Conservation (phyloP, 2,329 filamentous ascomycete species). For the Fusarium sp. region DNA sequence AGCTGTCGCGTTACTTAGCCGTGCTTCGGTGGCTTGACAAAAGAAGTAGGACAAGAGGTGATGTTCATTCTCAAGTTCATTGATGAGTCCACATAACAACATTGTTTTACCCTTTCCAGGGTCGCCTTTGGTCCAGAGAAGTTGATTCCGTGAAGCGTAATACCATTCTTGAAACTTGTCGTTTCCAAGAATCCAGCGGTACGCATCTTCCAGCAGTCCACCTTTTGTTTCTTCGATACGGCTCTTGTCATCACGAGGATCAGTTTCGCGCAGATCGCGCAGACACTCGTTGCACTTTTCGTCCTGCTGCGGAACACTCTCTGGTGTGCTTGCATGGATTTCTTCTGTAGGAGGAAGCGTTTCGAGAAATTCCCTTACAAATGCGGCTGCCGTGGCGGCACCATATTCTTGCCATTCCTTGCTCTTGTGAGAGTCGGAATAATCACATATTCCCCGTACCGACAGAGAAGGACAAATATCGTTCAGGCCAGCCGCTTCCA, state of each 20-base stretch:
- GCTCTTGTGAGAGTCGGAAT: background rate
- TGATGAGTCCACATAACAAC: background rate
- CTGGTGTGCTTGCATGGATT: rapidly evolving
- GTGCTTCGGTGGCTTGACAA: background rate
- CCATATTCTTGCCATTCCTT: background rate
- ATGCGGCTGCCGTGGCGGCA: background rate
- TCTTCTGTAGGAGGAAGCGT: rapidly evolving
- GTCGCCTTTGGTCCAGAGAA: background rate
- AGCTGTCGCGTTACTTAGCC: rapidly evolving
- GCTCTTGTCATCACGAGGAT: background rate
- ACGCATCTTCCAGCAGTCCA: rapidly evolving
- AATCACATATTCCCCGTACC: background rate
- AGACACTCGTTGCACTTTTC: constrained; percentile 12
- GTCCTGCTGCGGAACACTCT: rapidly evolving
- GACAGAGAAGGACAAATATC: background rate
- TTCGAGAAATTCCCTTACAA: background rate
- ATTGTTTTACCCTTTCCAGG: background rate
- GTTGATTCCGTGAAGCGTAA: rapidly evolving
- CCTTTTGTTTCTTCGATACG: background rate
- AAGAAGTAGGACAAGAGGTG: rapidly evolving
- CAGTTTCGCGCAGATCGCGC: background rate
- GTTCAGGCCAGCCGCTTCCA: background rate
- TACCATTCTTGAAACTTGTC: background rate
- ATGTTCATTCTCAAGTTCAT: rapidly evolving
- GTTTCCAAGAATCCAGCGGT: background rate